Base-by-base conservation (phyloP, 2,329 filamentous ascomycete genomes). In the Lasiodiplodia sp. region DNA sequence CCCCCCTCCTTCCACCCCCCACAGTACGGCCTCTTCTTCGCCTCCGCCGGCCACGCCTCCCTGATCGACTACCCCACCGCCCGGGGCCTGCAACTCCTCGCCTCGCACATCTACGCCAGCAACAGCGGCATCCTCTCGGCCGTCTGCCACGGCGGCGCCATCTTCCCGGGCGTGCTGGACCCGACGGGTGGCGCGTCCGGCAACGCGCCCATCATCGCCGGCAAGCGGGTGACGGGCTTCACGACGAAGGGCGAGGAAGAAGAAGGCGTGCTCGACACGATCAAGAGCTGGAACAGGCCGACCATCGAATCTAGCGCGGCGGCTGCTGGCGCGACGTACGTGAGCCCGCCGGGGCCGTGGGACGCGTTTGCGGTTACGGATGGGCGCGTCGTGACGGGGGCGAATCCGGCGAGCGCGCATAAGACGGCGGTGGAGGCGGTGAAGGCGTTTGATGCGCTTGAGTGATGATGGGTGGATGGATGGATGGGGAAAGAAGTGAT, bases 1-100 rank as follows among this genome's bases (percentile, higher is more conserved):
- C 8, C 34, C 12, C 18, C 16, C 21, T 4, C 4, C 55, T 18
- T 25, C 25, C 10, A 14, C 21, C n/a, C 55, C 12, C 11, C 16
- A 12, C 34, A 63, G 58, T 63, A 63, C 69, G 81, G 81, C 40
- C 68, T 82, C n/a, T 83, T 83, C 75, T 83, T 78, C 71, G 80
- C 81, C 6, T 79, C 77, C 4, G 82, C 81, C 1, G 82, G 82
- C 18, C 83, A 85, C 68, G 83, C 83, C 0, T 77, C 82, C 2
- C 71, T 85, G 58, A 80, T 84, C 64, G 83, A 85, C 72, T 85
- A 84, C 70, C 82, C 83, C 5, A 77, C 75, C 37, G 82, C 83
- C 5, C 77, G 70, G 23, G 73, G 69, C 2, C 74, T 85, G 62
- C 81, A 85, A 69, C 74, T 73, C 10, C 79, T 85, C 65, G 83